Percentiles rank a stretch among this genome's conserved stretches.
These are phyloP conservation scores for Panaeolus papilionaceus DNA, from an alignment of 768 basidiomycete species.

Conservation along the genomic window DNA sequence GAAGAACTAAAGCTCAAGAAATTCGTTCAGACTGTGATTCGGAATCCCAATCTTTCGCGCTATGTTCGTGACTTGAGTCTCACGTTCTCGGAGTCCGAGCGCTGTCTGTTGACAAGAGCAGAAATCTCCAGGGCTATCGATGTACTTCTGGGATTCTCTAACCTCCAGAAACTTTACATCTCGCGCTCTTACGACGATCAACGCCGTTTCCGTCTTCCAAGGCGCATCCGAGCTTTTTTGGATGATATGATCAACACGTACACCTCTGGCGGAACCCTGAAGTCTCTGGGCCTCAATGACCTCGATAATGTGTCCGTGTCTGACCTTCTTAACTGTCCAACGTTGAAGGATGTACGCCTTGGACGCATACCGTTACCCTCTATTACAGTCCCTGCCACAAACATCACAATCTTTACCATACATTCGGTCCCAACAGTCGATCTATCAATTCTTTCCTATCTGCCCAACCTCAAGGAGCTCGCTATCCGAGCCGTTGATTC, in stretches of 20 bases:
- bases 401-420: background rate
- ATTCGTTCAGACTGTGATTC: background rate
- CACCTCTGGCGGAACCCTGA: background rate
- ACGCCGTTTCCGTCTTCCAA: background rate
- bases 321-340: background rate
- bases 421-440: no score
- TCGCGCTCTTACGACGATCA: no score
- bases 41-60: background rate
- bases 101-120: background rate
- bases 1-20: background rate
- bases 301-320: background rate
- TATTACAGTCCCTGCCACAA: background rate
- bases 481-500: no score
- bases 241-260: background rate
- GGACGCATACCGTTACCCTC: background rate
- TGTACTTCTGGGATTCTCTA: no score
- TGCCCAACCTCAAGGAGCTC: no score
- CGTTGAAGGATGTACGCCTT: background rate
- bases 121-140: background rate
- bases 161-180: no score
- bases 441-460: background rate
- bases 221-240: background rate
- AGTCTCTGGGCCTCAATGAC: background rate
- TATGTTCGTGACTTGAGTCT: background rate
- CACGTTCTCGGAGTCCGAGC: background rate